Evolutionary conservation across 768 basidiomycete species (phyloP).

Genomic region (Suillus plorans): DNA sequence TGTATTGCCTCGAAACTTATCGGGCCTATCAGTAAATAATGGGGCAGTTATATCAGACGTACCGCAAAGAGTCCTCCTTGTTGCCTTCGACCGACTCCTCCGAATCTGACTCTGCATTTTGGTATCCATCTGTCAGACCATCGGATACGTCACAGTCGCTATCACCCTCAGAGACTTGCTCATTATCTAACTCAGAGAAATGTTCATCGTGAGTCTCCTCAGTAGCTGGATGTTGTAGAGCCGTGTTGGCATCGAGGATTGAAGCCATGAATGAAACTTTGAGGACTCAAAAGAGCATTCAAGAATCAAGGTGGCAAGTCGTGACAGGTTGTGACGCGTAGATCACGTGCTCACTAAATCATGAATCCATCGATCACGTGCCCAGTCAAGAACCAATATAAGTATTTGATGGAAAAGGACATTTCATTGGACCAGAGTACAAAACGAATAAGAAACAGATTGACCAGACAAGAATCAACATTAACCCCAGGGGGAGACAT

Average conservation of each 20-base stretch:
- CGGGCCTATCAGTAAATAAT: background rate
- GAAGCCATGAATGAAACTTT: background rate
- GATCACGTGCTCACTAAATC: background rate
- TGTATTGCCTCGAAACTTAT: slow-evolving; percentile 22
- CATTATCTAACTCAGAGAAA: background rate
- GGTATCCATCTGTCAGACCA: background rate
- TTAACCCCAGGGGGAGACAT: slow-evolving; percentile 40
- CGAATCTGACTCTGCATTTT: background rate
- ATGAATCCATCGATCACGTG: background rate
- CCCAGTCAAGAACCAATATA: background rate
- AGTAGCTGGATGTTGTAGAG: background rate
- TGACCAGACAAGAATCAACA: background rate
- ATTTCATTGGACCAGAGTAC: background rate
- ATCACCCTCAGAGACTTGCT: background rate
- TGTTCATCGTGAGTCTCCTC: background rate
- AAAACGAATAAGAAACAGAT: background rate
- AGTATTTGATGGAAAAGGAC: background rate
- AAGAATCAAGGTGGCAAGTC: background rate
- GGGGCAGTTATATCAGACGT: background rate
- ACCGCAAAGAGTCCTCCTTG: slow-evolving; percentile 12
- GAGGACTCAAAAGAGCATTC: background rate
- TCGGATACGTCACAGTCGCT: background rate
- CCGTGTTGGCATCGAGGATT: background rate
- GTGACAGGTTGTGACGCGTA: background rate
- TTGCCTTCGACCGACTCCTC: slow-evolving; percentile 17